Evolutionary conservation across 768 basidiomycete genomes (phyloP), one percentile per base, ranked within the genome.

Genomic region (Trametes meyenii): DNA sequence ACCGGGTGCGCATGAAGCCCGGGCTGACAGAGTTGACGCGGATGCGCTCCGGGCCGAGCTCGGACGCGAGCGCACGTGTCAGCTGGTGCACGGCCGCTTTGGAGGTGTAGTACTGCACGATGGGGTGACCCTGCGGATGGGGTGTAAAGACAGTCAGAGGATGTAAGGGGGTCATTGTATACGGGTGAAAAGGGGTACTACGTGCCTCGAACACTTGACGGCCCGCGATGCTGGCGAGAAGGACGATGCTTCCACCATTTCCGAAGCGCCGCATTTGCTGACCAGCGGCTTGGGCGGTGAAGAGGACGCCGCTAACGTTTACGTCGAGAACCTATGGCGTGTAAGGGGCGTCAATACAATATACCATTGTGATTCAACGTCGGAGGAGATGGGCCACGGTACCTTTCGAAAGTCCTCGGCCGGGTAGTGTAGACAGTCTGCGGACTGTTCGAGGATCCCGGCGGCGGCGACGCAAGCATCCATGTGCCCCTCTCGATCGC

Each of bases 391-490:
- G 8, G 8, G 29, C 29, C 29, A 33, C 29, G 38, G 24, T 14
- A 87, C 88, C 69, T 86, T 81, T 67, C 79, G 75, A 67, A 89
- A 90, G 58, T 85, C 78, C 55, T 82, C 70, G 5, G 76, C 85
- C 0, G 85, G 79, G 68, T 88, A 88, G 35, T 83, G 80, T 70
- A 90, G 71, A 66, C 87, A 89, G 57, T 84, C 83, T 19, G 71
- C 82, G 61, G 87, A 76, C 0, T 76, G 66, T 13, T 58, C 60
- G 67, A 88, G 69, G 55, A 92, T 82, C 11, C 90, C 91, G 35
- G 91, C 90, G 11, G 89, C 89, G 1, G 89, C 90, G 54, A 92
- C 70, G 66, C 88, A 89, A 7, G 87, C 78, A 67, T 93, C 90
- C 75, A 92, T 79, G 64, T 89, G 77, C 16, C 82, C 81, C 61